Base-by-base conservation (phyloP, 306 rosid genomes). In the Cajanus cajan region DNA sequence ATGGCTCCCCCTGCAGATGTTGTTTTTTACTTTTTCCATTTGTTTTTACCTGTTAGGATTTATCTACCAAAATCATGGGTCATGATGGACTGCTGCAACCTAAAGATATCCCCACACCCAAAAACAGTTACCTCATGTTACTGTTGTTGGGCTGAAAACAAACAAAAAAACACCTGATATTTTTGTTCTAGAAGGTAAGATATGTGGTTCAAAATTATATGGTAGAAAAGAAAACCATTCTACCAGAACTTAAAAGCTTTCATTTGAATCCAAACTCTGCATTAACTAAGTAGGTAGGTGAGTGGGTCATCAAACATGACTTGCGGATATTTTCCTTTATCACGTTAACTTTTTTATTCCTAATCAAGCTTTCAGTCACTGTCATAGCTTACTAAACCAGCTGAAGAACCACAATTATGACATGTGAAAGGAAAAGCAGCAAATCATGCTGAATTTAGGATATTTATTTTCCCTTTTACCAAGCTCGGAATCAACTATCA, bases 21-120 rank as follows among this genome's bases (percentile, higher is more conserved):
- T 50, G 82, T 82, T 80, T 83, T 82, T 80, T 76, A 77, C 81
- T 81, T 71, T 54, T 85, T 78, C 86, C 89, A 83, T 89, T 64
- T 64, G 83, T 62, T 79, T 19, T 52, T 61, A 71, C 34, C 55
- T 44, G 66, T 65, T 65, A 64, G 55, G 51, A 51, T 73, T 73
- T 78, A 61, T 80, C 85, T 43, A 50, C 74, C 71, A 37, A 69
- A 73, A 71, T 76, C 84, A 39, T 68, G 71, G 45, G 59, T 73
- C 64, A 50, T 52, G 67, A 75, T 61, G 68, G 43, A 61, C 22
- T 31, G 51, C 64, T 73, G 58, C 59, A 8, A 62, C 34, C 45
- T 4, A 8, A 4, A 58, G 68, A 74, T 52, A 28, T 9, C 25
- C 41, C 28, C 28, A 5, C 57, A 25, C 31, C 21, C 24, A 13